These are phyloP conservation scores for Cinnamomum micranthum DNA, from an alignment of 164 flowering plant species.

Conservation along the genomic window DNA sequence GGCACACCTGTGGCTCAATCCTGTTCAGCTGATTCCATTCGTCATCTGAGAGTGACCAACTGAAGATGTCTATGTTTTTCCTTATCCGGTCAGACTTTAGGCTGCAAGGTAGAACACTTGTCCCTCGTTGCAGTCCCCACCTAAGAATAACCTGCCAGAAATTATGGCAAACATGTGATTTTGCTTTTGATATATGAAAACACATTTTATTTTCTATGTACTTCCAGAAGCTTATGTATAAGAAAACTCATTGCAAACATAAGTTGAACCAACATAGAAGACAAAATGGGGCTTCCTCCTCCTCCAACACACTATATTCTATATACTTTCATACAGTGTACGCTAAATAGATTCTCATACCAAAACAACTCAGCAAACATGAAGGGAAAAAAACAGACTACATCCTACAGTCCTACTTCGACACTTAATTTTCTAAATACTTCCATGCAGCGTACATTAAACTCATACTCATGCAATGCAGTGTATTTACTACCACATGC, in stretches of 20 bases:
- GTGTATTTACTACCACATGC: too few relatives aligned
- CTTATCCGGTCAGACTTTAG: slow-evolving; percentile 51
- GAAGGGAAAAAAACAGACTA: too few relatives aligned
- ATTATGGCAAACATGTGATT: neutral
- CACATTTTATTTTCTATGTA: neutral
- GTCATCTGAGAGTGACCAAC: slow-evolving; percentile 53
- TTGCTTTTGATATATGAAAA: neutral
- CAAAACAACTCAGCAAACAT: too few relatives aligned
- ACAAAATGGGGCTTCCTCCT: neutral
- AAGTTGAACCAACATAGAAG: neutral
- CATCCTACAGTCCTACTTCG: too few relatives aligned
- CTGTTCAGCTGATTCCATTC: slow-evolving; percentile 52
- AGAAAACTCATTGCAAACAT: neutral
- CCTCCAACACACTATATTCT: neutral
- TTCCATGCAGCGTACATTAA: too few relatives aligned
- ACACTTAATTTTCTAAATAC: too few relatives aligned
- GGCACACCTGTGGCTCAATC: slow-evolving; percentile 63
- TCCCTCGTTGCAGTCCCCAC: slow-evolving; percentile 76
- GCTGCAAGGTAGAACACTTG: slow-evolving; percentile 69
- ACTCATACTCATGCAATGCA: too few relatives aligned
- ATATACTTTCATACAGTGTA: too few relatives aligned
- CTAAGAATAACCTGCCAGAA: slow-evolving; percentile 45
- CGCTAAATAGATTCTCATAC: too few relatives aligned
- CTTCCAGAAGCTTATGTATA: neutral
- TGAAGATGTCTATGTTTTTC: slow-evolving; percentile 55